These are phyloP conservation scores for Boletus sensibilis DNA, from an alignment of 768 basidiomycete genomes.

Conservation along the genomic window DNA sequence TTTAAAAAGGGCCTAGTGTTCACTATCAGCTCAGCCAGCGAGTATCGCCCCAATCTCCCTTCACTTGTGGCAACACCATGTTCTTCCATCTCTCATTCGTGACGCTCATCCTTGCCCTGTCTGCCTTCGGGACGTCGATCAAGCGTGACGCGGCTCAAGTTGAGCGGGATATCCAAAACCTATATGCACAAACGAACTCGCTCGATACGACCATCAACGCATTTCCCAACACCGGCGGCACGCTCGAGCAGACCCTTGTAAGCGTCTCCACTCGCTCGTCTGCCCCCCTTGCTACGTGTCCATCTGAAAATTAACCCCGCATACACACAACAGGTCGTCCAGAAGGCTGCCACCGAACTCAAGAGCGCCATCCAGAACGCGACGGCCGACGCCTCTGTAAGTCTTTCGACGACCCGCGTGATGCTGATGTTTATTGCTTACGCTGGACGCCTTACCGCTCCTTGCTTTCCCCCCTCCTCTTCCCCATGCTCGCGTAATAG, in stretches of 20 bases:
- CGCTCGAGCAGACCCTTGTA: fast-evolving
- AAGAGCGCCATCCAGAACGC: fast-evolving
- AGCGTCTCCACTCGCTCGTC: not conserved
- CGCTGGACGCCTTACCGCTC: not conserved
- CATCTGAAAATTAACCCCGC: not conserved
- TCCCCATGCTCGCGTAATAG: not conserved
- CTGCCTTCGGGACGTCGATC: constrained; percentile 10
- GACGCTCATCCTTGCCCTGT: constrained; percentile 8
- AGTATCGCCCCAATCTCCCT: not conserved
- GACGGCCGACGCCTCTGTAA: not conserved
- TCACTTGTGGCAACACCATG: constrained; percentile 5
- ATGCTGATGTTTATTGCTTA: not conserved
- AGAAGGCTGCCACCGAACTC: fast-evolving
- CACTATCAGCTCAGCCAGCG: not conserved
- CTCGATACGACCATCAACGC: not conserved
- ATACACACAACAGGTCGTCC: not conserved
- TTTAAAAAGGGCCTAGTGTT: not conserved
- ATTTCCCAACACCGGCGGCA: not conserved
- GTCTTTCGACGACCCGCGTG: not conserved
- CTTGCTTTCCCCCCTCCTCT: not conserved
- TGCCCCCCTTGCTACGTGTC: not conserved
- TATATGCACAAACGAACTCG: fast-evolving
- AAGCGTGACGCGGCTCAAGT: constrained; percentile 3
- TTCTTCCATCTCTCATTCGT: constrained; percentile 10
- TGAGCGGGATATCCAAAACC: not conserved